These are phyloP conservation scores for Naganishia sp. DNA, from an alignment of 1,284 basidiomycete species.

Conservation along the genomic window DNA sequence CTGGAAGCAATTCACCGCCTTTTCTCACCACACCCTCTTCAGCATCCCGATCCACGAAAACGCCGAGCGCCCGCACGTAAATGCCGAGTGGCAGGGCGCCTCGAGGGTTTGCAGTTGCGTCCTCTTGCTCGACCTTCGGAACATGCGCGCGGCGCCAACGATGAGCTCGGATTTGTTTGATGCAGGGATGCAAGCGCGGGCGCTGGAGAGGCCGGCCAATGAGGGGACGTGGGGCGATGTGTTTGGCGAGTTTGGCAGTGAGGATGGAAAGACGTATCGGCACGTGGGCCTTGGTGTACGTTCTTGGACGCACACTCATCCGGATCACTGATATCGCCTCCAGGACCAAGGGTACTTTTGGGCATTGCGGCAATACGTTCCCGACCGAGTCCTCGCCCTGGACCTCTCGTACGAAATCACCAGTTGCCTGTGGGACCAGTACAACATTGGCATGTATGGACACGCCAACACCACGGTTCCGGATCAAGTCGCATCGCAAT, in stretches of 20 bases:
- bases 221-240: constrained; percentile 1
- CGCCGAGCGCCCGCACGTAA: not conserved
- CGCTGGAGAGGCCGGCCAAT: not conserved
- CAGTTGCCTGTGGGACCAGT: constrained; percentile 1
- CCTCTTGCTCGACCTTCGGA: constrained; percentile 1
- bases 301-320: not conserved
- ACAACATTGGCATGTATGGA: not conserved
- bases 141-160: constrained; percentile 1
- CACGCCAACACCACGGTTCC: not conserved
- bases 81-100: not conserved
- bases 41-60: not conserved
- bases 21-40: not conserved
- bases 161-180: constrained; percentile 3
- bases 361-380: not conserved
- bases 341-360: constrained; percentile 9
- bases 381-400: not conserved
- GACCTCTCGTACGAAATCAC: not conserved
- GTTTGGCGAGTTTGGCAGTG: not conserved
- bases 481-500: not conserved
- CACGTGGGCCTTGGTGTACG: constrained; percentile 1
- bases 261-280: constrained; percentile 2
- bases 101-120: constrained; percentile 3
- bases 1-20: constrained; percentile 1
- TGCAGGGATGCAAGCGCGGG: not conserved
- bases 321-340: not conserved